A percentile compares a stretch with the other conserved stretches of the same genome.
Conservation (phyloP, 2,329 filamentous ascomycete genomes). For the Aspergillus udagawae region DNA sequence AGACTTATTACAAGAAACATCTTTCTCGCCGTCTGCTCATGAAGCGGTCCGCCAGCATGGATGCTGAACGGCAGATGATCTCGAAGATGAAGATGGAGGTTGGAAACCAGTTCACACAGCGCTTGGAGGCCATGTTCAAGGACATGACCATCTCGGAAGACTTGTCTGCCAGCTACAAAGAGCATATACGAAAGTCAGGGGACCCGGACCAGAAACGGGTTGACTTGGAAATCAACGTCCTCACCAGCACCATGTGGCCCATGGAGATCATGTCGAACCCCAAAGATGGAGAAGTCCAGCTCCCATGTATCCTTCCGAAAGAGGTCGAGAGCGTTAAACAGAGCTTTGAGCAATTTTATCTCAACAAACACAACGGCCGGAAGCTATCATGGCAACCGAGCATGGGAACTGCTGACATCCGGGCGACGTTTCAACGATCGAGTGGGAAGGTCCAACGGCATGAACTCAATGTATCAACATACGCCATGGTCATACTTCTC, state of each 20-base stretch:
- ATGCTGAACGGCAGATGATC: slow-evolving; percentile 94
- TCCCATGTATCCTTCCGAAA: slow-evolving; percentile 65
- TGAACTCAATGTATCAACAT: slow-evolving; percentile 88
- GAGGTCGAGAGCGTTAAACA: slow-evolving; percentile 72
- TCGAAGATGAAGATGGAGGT: slow-evolving; percentile 95
- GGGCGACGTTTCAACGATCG: slow-evolving; percentile 69
- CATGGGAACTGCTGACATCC: slow-evolving; percentile 82
- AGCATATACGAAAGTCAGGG: slow-evolving; percentile 59
- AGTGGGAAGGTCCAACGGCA: slow-evolving; percentile 72
- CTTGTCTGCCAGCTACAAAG: slow-evolving; percentile 71
- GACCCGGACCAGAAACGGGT: slow-evolving; percentile 59
- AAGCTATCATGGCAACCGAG: slow-evolving; percentile 77
- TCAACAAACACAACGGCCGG: slow-evolving; percentile 79
- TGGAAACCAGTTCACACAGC: slow-evolving; percentile 87
- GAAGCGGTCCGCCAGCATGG: slow-evolving; percentile 83
- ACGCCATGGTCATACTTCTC: slow-evolving; percentile 83
- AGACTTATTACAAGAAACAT: slow-evolving; percentile 97
- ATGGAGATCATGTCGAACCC: slow-evolving; percentile 72
- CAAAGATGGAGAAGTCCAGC: slow-evolving; percentile 47
- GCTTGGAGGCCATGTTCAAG: slow-evolving; percentile 96
- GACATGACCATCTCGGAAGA: slow-evolving; percentile 88
- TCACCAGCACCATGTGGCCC: slow-evolving; percentile 95
- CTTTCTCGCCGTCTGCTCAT: slow-evolving; percentile 81
- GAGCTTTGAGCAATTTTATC: slow-evolving; percentile 86
- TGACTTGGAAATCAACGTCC: slow-evolving; percentile 77